Percentiles rank a stretch among this genome's conserved stretches.
These are phyloP conservation scores for Trichoderma atroviride DNA, from an alignment of 2,329 filamentous ascomycete species.

Conservation along the genomic window DNA sequence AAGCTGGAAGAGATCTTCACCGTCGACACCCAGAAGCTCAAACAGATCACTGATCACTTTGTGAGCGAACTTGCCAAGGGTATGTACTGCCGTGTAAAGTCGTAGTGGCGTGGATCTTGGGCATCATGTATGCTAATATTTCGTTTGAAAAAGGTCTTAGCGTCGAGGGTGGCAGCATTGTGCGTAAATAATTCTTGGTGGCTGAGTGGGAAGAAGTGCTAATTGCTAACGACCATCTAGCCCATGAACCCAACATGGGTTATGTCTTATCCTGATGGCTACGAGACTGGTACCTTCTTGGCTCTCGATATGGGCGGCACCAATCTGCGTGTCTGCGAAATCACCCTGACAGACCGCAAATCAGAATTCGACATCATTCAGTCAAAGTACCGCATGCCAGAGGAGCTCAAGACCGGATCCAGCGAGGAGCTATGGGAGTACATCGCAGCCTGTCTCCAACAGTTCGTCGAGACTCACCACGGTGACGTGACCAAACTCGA, in stretches of 20 bases:
- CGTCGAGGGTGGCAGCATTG: conserved; percentile 89
- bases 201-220: neutral
- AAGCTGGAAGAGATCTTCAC: conserved; percentile 82
- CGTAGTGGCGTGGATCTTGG: neutral
- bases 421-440: conserved; percentile 92
- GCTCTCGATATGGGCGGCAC: conserved; percentile 96
- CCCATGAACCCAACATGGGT: conserved; percentile 99
- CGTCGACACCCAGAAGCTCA: conserved; percentile 76
- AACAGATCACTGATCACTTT: conserved; percentile 89
- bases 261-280: conserved; percentile 82
- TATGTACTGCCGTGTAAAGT: conserved; percentile 38
- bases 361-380: conserved; percentile 94
- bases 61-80: conserved; percentile 85
- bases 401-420: conserved; percentile 84
- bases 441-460: conserved; percentile 87
- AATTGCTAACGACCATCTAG: conserved; percentile 48
- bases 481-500: conserved; percentile 63
- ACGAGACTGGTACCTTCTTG: conserved; percentile 85
- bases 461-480: conserved; percentile 87
- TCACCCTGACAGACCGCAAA: conserved; percentile 82
- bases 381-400: conserved; percentile 93
- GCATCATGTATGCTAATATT: neutral
- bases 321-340: conserved; percentile 92
- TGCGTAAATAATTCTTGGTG: conserved; percentile 50
- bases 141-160: conserved; percentile 63